Conservation (phyloP, 176 grass and related monocot genomes). For the Eleusine coracana region DNA sequence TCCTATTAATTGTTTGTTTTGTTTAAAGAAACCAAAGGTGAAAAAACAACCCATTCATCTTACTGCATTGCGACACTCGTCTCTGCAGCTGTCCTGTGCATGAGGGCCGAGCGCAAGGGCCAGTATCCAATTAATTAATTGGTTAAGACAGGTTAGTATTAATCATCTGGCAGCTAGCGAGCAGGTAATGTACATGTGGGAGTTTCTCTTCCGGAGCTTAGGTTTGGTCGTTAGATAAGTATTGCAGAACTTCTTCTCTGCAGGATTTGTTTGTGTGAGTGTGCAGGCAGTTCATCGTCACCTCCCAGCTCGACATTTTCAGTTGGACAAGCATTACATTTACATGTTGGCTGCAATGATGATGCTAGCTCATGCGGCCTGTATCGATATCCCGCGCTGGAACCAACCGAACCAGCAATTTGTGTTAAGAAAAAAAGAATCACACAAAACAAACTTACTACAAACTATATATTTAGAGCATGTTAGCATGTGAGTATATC, state of each 20-base stretch:
- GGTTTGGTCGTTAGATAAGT: slow-evolving; percentile 15
- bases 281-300: slow-evolving; percentile 9
- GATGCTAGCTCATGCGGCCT: slow-evolving; percentile 38
- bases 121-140: slow-evolving; percentile 1
- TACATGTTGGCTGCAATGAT: slow-evolving; percentile 50
- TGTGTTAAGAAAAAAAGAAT: neutral
- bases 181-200: slow-evolving; percentile 41
- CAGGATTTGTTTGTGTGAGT: neutral
- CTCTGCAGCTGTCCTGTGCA: slow-evolving; percentile 24
- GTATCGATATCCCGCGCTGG: slow-evolving; percentile 22
- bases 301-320: slow-evolving; percentile 36
- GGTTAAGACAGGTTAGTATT: neutral
- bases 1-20: slow-evolving; percentile 30
- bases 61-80: slow-evolving; percentile 30
- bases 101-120: neutral
- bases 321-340: slow-evolving; percentile 43
- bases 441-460: neutral
- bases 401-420: slow-evolving; percentile 25
- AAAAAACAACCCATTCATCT: slow-evolving; percentile 28
- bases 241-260: neutral
- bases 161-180: slow-evolving; percentile 20
- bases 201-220: neutral
- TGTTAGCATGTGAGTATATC: neutral
- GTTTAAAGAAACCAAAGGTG: neutral
- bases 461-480: neutral